Evolutionary conservation across 192 early-diverging fungal species (phyloP).

Genomic region (Pecoramyces ruminantium): DNA sequence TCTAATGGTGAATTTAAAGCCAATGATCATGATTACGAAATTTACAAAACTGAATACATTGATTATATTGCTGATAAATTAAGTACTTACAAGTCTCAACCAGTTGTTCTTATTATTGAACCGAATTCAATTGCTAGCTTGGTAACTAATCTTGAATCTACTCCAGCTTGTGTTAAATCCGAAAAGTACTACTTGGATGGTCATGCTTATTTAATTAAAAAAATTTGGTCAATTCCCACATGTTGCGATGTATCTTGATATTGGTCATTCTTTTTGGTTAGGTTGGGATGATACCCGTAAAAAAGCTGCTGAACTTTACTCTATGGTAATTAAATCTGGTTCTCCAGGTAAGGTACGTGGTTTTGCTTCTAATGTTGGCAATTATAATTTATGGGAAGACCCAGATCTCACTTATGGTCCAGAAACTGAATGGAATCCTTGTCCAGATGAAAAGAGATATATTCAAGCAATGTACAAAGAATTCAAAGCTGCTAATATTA

Average conservation of each 20-base stretch:
- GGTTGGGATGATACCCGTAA: conserved; percentile 12
- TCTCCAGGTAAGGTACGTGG: conserved; percentile 6
- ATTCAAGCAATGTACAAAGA: neutral
- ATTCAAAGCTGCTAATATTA: neutral
- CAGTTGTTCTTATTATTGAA: conserved; percentile 20
- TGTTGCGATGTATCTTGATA: conserved; percentile 15
- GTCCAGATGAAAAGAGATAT: conserved; percentile 11
- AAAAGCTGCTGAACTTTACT: conserved; percentile 9
- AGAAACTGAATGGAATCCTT: conserved; percentile 7
- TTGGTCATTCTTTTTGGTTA: conserved; percentile 23
- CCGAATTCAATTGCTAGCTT: conserved; percentile 23
- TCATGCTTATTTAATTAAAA: conserved; percentile 20
- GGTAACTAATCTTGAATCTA: conserved; percentile 10
- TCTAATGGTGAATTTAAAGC: conserved; percentile 19
- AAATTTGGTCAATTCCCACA: conserved; percentile 9
- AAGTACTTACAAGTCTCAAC: conserved; percentile 5
- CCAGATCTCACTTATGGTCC: no score
- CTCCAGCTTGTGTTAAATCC: conserved; percentile 8
- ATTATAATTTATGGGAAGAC: conserved; percentile 11
- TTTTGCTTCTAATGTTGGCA: conserved; percentile 22
- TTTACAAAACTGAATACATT: conserved; percentile 23
- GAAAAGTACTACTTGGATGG: conserved; percentile 11
- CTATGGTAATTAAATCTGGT: conserved; percentile 5
- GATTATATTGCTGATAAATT: conserved; percentile 3
- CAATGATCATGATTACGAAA: neutral